These are phyloP conservation scores for Penicillium sp. DNA, from an alignment of 2,329 filamentous ascomycete genomes.

Conservation along the genomic window DNA sequence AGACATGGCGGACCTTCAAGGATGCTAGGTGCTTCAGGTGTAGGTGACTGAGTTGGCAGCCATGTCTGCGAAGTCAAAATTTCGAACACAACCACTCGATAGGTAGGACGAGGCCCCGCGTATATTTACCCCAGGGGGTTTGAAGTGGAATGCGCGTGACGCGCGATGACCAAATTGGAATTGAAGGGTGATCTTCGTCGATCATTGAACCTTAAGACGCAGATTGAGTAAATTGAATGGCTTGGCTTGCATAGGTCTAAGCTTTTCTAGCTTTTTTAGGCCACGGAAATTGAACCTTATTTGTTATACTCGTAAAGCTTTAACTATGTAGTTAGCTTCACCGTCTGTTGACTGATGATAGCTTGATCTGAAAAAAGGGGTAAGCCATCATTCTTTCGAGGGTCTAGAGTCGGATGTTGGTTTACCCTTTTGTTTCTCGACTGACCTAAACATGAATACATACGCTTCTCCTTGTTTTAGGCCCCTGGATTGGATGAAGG, in stretches of 20 bases:
- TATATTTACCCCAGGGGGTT: constrained; percentile 23
- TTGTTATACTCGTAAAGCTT: too few relatives aligned
- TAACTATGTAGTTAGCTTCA: not conserved
- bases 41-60: constrained; percentile 12
- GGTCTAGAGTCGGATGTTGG: not conserved
- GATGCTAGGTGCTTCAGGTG: constrained; percentile 9
- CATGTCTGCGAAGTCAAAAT: constrained; percentile 14
- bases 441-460: too few relatives aligned
- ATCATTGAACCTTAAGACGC: constrained; percentile 24
- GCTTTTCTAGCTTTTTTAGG: constrained; percentile 5
- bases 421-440: too few relatives aligned
- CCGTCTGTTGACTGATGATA: not conserved
- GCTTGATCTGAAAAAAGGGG: not conserved
- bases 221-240: not conserved
- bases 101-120: constrained; percentile 23
- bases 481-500: not conserved
- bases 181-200: constrained; percentile 20
- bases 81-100: constrained; percentile 15
- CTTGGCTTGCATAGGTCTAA: not conserved
- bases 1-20: constrained; percentile 17
- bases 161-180: constrained; percentile 28
- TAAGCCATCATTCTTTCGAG: not conserved
- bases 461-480: not conserved
- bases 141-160: constrained; percentile 22
- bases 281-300: not conserved